These are phyloP conservation scores for Neonectria punicea DNA, from an alignment of 2,329 filamentous ascomycete genomes.

Conservation along the genomic window DNA sequence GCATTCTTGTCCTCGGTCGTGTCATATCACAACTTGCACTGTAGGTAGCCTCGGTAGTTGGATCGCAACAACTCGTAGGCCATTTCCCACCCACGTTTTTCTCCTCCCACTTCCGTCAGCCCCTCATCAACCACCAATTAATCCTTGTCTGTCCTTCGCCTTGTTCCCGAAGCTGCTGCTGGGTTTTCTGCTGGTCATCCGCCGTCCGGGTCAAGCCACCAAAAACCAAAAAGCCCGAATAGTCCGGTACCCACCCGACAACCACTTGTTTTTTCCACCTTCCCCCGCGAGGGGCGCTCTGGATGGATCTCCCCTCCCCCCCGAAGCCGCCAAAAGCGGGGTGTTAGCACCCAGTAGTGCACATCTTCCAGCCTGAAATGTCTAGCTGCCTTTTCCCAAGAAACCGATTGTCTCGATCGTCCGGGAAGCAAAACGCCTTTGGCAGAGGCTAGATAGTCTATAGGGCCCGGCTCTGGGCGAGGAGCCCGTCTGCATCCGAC, in stretches of 20 bases:
- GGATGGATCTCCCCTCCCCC: neutral
- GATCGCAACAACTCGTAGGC: neutral
- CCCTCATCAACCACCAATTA: neutral
- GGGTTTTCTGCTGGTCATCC: slow-evolving; percentile 10
- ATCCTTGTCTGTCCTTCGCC: neutral
- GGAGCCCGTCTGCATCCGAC: neutral
- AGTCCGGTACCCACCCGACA: neutral
- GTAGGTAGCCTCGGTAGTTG: slow-evolving; percentile 20
- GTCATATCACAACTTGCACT: neutral
- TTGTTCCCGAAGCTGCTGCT: neutral
- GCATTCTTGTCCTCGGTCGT: neutral
- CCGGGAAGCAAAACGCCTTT: neutral
- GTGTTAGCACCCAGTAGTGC: slow-evolving; percentile 11
- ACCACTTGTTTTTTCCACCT: neutral
- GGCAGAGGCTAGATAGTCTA: neutral
- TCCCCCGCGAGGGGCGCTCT: slow-evolving; percentile 13
- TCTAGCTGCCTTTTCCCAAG: neutral
- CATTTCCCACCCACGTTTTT: slow-evolving; percentile 5
- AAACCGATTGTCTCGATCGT: slow-evolving; percentile 7
- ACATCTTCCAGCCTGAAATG: slow-evolving; percentile 6
- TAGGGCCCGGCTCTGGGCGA: neutral
- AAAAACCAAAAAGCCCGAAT: slow-evolving; percentile 7
- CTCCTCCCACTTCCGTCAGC: neutral
- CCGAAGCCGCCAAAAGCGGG: slow-evolving; percentile 21
- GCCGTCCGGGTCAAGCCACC: slow-evolving; percentile 16